Base-by-base conservation (phyloP, 2,329 filamentous ascomycete species). In the Alternaria sp. region DNA sequence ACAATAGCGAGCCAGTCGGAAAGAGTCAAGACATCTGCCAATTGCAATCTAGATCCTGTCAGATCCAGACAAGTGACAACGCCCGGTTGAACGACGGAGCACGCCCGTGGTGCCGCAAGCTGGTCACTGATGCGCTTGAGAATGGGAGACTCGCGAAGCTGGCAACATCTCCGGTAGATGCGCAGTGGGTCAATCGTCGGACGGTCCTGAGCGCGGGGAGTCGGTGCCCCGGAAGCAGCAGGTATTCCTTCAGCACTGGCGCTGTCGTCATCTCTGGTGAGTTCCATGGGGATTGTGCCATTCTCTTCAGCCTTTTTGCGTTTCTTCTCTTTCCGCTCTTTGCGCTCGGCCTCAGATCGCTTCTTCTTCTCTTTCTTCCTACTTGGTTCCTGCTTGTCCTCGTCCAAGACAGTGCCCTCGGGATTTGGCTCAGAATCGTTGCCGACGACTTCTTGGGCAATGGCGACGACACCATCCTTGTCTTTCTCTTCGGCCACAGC, bases 321-420 rank as follows among this genome's bases (percentile, higher is more conserved):
- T 75, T 92, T 94, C 79, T 92, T 92, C 79, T 97, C 94, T 76
- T 96, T 96, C 55, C 94, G 88, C 61, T 95, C 92, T 75, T 96
- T 96, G 42, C 94, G 86, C 78, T 97, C 94, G 61, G 94, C 93
- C 75, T 97, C 94, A 41, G 92, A 96, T 66, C 91, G 89, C 82
- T 96, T 97, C 81, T 97, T 97, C 84, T 97, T 97, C 74, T 97
- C 94, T 78, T 93, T 95, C 80, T 96, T 97, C 70, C 89, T 89
- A 7, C 83, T 88, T 1, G 80, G 71, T 41, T 74, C 74, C 51
- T 75, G 73, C 74, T 78, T 65, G 61, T 75, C 63, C 51, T 76
- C 69, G 7, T 77, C 77, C 41, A 65, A 62, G 43, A 76, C 38
- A 44, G 71, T 74, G 68, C 77, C 72, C 58, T 77, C 74, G 41